Conservation (phyloP, 2,329 filamentous ascomycete species). For the Sporothrix brasiliensis region DNA sequence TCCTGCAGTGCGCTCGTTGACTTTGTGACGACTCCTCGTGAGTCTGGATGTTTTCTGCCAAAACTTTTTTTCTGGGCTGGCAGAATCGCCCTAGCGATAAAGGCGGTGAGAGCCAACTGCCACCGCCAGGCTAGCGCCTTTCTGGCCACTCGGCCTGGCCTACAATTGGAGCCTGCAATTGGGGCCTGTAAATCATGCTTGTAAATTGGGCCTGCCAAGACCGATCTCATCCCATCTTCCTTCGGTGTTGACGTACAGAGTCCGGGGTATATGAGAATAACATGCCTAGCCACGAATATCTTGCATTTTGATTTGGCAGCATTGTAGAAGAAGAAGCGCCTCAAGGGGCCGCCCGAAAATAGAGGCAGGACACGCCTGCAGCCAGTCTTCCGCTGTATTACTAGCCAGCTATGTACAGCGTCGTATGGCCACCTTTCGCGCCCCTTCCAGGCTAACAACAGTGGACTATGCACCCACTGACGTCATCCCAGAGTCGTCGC, state of each 20-base stretch:
- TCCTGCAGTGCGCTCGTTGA: background rate
- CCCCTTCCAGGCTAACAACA: background rate
- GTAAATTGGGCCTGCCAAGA: no score
- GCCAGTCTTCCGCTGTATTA: background rate
- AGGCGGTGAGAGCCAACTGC: background rate
- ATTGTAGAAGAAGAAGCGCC: background rate
- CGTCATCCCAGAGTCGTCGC: slow-evolving; percentile 2
- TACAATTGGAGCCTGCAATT: no score
- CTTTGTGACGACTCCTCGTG: no score
- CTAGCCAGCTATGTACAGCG: background rate
- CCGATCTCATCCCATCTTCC: background rate
- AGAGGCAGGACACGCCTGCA: background rate
- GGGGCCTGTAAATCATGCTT: no score
- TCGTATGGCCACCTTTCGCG: background rate
- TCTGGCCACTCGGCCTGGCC: background rate
- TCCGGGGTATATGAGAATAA: background rate
- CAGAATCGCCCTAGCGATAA: slow-evolving; percentile 24
- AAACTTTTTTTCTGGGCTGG: slow-evolving; percentile 25
- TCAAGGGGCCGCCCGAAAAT: background rate
- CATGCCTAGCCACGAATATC: background rate
- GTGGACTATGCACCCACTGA: background rate
- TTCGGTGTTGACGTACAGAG: background rate
- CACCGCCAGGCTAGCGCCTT: background rate
- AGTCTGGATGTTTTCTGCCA: background rate
- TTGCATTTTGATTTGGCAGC: no score